A percentile compares a stretch with the other conserved stretches of the same genome.
phyloP scores from a whole-genome alignment of 2,329 filamentous ascomycete genomes.

The Arthroderma sp. region DNA sequence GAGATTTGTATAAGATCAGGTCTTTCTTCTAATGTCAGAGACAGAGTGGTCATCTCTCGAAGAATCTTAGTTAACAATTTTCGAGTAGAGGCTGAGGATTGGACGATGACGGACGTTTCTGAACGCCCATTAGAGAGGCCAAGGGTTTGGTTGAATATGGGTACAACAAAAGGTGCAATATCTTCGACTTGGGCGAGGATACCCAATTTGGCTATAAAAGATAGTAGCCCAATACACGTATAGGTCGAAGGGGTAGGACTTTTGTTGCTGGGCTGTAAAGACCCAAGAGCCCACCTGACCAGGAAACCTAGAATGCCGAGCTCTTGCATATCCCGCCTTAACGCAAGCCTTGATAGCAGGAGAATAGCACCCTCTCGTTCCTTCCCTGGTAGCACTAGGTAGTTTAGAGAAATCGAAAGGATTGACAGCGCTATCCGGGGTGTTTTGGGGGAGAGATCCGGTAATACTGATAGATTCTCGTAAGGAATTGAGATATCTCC shows the following conservation, averaged over 20 bases:
- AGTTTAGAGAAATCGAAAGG: constrained; percentile 57
- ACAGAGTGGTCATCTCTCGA: constrained; percentile 58
- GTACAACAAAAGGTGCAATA: constrained; percentile 53
- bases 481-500: constrained; percentile 27
- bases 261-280: constrained; percentile 40
- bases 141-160: constrained; percentile 55
- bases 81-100: constrained; percentile 63
- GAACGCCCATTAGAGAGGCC: constrained; percentile 44
- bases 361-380: constrained; percentile 79
- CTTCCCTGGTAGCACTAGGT: constrained; percentile 66
- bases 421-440: constrained; percentile 61
- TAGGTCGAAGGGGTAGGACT: constrained; percentile 47
- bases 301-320: constrained; percentile 57
- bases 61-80: constrained; percentile 79
- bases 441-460: constrained; percentile 44
- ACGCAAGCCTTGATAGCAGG: constrained; percentile 67
- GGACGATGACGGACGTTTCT: constrained; percentile 42
- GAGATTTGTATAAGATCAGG: constrained; percentile 16
- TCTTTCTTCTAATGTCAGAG: constrained; percentile 42
- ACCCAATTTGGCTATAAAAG: constrained; percentile 65
- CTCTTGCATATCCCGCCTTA: constrained; percentile 77
- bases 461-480: constrained; percentile 21
- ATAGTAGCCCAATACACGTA: constrained; percentile 63
- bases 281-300: constrained; percentile 56
- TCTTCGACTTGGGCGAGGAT: constrained; percentile 61